A percentile compares a stretch with the other conserved stretches of the same genome.
phyloP scores from a whole-genome alignment of 805 yeast species.

The Candida sphagnicola region DNA sequence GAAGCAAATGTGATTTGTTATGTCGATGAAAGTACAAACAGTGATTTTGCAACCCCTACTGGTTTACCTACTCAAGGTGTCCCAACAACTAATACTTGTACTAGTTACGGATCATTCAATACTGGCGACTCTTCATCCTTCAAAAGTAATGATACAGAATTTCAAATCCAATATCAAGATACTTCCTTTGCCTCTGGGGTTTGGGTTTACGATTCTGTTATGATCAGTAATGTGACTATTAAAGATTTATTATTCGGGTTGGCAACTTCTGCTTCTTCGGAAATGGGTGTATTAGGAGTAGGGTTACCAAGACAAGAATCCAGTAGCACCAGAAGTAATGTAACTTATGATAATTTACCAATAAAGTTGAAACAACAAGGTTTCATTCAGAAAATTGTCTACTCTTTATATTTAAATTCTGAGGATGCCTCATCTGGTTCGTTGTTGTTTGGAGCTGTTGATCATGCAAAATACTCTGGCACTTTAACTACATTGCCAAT shows the following conservation, averaged over 20 bases:
- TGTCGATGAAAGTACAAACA: no score
- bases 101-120: constrained; percentile 10
- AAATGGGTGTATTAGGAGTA: constrained; percentile 22
- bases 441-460: constrained; percentile 26
- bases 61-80: not conserved
- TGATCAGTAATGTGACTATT: constrained; percentile 9
- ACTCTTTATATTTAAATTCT: constrained; percentile 27
- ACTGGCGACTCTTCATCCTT: constrained; percentile 7
- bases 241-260: constrained; percentile 10
- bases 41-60: no score
- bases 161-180: constrained; percentile 38
- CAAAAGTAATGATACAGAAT: constrained; percentile 1
- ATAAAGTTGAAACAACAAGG: constrained; percentile 26
- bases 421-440: constrained; percentile 15
- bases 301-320: constrained; percentile 10
- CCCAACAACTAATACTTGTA: constrained; percentile 46
- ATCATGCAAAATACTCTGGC: constrained; percentile 23
- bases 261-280: constrained; percentile 12
- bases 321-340: not conserved
- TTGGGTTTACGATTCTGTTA: constrained; percentile 35
- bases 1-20: constrained; percentile 9
- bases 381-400: constrained; percentile 25
- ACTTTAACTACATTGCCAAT: constrained; percentile 17
- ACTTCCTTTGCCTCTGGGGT: constrained; percentile 45
- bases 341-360: constrained; percentile 29